Evolutionary conservation across 2,329 filamentous ascomycete species (phyloP), one percentile per base, ranked within the genome.

Genomic region (Phialocephala sp.): DNA sequence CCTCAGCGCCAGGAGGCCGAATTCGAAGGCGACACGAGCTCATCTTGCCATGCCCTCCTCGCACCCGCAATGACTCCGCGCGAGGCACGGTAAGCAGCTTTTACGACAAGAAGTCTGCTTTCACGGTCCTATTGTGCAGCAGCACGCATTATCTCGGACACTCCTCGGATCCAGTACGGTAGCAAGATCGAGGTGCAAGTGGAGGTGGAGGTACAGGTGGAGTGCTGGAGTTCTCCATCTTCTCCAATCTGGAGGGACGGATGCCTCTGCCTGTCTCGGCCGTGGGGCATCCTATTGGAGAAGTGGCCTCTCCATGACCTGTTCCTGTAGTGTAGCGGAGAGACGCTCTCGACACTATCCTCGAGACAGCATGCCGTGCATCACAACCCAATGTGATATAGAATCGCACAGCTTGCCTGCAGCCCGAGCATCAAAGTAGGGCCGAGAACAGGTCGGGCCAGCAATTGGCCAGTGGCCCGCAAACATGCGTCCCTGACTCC

Each of bases 21-120:
- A 32, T 35, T 35, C 47, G 47, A 32, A 54, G 50, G 45, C 22
- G 50, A 54, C 50, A 54, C 24, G 50, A 32, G 50, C 35, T 54
- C 24, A 18, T 2, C 11, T 52, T 54, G 15, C 24, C 15, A 18
- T 8, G 27, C 15, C 50, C 50, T 54, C 18, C 45, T 50, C 45
- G 45, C n/a, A 50, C 12, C 9, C n/a, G 11, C 45, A 24, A 11
- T 50, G 24, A 2, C 32, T 24, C 50, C 50, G 50, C 14, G 24
- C 27, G 27, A 27, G 12, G 9, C 22, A 54, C 14, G 1, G 22
- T 54, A 27, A 54, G 50, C 50, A 32, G 22, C 50, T 54, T 35
- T 24, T 4, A 27, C 5, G 18, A 18, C 15, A 35, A 4, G 18
- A 27, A 32, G 50, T 24, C 45, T 11, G n/a, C 15, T 43, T n/a